Evolutionary conservation across 257 asterid genomes (phyloP).

Genomic region (Misopates orontium): DNA sequence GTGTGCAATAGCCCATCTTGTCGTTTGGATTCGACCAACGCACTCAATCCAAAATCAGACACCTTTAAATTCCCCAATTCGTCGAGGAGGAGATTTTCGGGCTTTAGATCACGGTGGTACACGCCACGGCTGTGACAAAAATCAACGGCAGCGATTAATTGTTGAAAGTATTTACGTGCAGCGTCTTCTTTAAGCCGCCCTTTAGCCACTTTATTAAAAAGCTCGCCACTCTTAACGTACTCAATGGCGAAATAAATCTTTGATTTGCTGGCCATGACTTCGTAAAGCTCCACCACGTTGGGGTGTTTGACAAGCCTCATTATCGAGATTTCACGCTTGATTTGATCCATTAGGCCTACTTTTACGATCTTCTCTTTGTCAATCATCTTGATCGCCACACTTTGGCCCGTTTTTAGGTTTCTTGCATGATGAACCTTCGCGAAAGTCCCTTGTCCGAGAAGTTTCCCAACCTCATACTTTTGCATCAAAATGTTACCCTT

Average conservation of each 20-base stretch:
- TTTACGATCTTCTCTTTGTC: slow-evolving; percentile 67
- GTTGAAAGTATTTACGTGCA: slow-evolving; percentile 76
- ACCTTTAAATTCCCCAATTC: slow-evolving; percentile 71
- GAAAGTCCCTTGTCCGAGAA: slow-evolving; percentile 85
- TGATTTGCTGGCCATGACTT: slow-evolving; percentile 83
- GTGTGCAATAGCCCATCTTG: slow-evolving; percentile 91
- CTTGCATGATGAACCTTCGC: slow-evolving; percentile 85
- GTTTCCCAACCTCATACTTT: slow-evolving; percentile 71
- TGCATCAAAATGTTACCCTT: slow-evolving; percentile 66
- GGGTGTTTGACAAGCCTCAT: slow-evolving; percentile 82
- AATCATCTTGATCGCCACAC: slow-evolving; percentile 74
- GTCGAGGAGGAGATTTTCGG: slow-evolving; percentile 84
- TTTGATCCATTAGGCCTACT: slow-evolving; percentile 73
- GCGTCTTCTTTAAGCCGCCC: slow-evolving; percentile 83
- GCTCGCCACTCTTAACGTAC: slow-evolving; percentile 79
- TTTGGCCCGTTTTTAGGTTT: slow-evolving; percentile 50
- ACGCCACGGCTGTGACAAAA: slow-evolving; percentile 90
- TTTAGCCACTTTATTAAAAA: slow-evolving; percentile 76
- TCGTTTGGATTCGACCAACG: slow-evolving; percentile 62
- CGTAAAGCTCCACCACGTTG: slow-evolving; percentile 74
- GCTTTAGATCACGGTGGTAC: slow-evolving; percentile 89
- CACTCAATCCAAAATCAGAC: slow-evolving; percentile 86
- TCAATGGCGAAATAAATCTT: slow-evolving; percentile 86
- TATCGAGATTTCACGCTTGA: slow-evolving; percentile 78
- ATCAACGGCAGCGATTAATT: slow-evolving; percentile 77